Base-by-base conservation (phyloP, 768 basidiomycete species). In the Phallus indusiatus region DNA sequence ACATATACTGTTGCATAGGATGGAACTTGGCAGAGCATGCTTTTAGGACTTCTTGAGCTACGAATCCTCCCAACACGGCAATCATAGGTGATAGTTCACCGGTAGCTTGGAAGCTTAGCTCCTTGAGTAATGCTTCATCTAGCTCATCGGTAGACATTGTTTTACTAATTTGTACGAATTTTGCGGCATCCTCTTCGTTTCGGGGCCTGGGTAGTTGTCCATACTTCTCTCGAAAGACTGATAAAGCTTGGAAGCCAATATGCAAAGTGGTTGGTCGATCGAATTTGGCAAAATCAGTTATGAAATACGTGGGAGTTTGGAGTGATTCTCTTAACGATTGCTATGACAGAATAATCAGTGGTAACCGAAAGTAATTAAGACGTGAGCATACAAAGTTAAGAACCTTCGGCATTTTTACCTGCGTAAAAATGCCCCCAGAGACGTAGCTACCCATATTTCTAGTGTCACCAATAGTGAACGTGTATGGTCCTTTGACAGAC, bases 381-480 rank as follows among this genome's bases (percentile, higher is more conserved):
- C 7, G 11, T 21, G 17, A 16, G 79, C 93, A 67, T 66, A 97
- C 95, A 67, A 97, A 99, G 69, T 93, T 83, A 53, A 97, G 75
- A 53, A 93, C 80, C 75, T 95, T 98, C 10, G 96, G 96, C 93
- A 97, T 95, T 76, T 98, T 99, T 63, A 98, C 94, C 72, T 99
- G 96, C 7, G 90, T 93, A 71, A 97, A 99, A 62, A 94, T 88
- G 37, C 96, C 96, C 22, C 95, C 96, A 28, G 82, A 69, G 64
- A 85, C 82, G 73, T 98, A 98, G 49, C 81, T 77, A 24, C 84
- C 78, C 11, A 96, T 69, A 36, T 78, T 78, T 33, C 85, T 81
- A 1, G 94, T 97, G 69, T 96, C 91, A 2, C 96, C 95, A 59
- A 99, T 95, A 33, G 87, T 77, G 73, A 99, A 99, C 0, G 96